phyloP scores from a whole-genome alignment of 2,329 filamentous ascomycete species.

The Alternaria arbusti region DNA sequence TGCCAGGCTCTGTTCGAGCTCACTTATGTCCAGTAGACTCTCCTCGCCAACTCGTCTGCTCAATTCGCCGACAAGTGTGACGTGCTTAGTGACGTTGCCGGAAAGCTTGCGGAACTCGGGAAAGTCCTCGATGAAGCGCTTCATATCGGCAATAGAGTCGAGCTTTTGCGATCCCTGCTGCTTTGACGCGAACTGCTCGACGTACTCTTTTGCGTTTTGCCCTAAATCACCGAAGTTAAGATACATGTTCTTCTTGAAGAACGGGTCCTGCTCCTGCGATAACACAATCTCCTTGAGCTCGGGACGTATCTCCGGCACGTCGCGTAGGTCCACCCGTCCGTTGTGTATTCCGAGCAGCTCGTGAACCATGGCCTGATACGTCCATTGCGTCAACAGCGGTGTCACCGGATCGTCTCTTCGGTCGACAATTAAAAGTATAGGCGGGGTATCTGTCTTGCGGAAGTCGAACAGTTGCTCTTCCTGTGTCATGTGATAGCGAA shows the following conservation, averaged over 20 bases:
- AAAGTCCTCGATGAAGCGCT: slow-evolving; percentile 98
- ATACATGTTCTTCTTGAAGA: slow-evolving; percentile 99
- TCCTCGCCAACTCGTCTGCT: slow-evolving; percentile 86
- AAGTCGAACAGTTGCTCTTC: slow-evolving; percentile 98
- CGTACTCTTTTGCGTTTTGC: slow-evolving; percentile 97
- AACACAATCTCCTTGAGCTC: slow-evolving; percentile 94
- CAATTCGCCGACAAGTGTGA: slow-evolving; percentile 91
- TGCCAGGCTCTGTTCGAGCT: slow-evolving; percentile 93
- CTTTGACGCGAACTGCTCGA: slow-evolving; percentile 96
- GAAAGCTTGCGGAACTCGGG: slow-evolving; percentile 97
- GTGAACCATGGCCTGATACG: slow-evolving; percentile 99
- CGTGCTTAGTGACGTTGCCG: slow-evolving; percentile 97
- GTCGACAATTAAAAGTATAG: slow-evolving; percentile 88
- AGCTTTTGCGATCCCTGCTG: slow-evolving; percentile 97
- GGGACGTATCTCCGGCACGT: slow-evolving; percentile 81
- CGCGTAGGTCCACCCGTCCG: slow-evolving; percentile 86
- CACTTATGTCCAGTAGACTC: slow-evolving; percentile 91
- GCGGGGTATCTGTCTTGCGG: slow-evolving; percentile 89
- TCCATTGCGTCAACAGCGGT: slow-evolving; percentile 95
- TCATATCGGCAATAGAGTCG: slow-evolving; percentile 98
- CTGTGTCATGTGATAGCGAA: slow-evolving; percentile 90
- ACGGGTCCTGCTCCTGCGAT: slow-evolving; percentile 95
- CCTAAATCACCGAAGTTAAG: slow-evolving; percentile 96
- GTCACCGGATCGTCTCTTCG: slow-evolving; percentile 94
- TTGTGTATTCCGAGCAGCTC: slow-evolving; percentile 93